These are phyloP conservation scores for Ceratobasidium sp. DNA, from an alignment of 1,284 basidiomycete species.

Conservation along the genomic window DNA sequence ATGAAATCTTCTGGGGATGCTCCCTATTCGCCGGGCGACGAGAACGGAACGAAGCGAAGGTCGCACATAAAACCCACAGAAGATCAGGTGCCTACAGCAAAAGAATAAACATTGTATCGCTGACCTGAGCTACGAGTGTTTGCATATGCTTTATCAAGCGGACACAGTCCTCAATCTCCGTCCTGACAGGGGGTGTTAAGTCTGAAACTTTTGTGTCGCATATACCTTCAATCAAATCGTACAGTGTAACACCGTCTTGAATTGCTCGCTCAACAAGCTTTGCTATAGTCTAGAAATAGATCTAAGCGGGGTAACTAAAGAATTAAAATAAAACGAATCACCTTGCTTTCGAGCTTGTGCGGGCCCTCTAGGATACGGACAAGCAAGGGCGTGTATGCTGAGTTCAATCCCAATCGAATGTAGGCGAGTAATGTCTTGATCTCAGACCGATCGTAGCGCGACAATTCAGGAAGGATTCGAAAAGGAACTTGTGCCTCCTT, in stretches of 20 bases:
- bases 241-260: conserved; percentile 63
- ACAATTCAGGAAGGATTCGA: conserved; percentile 80
- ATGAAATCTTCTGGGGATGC: conserved; percentile 73
- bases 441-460: conserved; percentile 86
- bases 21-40: conserved; percentile 57
- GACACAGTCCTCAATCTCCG: conserved; percentile 55
- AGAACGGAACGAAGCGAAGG: no score
- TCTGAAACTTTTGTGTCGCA: conserved; percentile 68
- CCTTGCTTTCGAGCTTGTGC: conserved; percentile 86
- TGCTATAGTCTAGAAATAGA: conserved; percentile 62
- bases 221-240: conserved; percentile 71
- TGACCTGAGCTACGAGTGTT: not conserved
- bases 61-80: no score
- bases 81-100: no score
- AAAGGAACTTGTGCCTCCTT: conserved; percentile 82
- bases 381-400: conserved; percentile 79
- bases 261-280: conserved; percentile 69
- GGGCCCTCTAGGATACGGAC: conserved; percentile 77
- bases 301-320: not conserved
- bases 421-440: conserved; percentile 91
- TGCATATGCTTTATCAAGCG: not conserved
- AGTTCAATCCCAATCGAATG: conserved; percentile 85
- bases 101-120: not conserved
- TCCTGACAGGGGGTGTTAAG: conserved; percentile 71
- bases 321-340: conserved; percentile 48